These are phyloP conservation scores for Stagonosporopsis rhizophila DNA, from an alignment of 2,329 filamentous ascomycete species.

Conservation along the genomic window DNA sequence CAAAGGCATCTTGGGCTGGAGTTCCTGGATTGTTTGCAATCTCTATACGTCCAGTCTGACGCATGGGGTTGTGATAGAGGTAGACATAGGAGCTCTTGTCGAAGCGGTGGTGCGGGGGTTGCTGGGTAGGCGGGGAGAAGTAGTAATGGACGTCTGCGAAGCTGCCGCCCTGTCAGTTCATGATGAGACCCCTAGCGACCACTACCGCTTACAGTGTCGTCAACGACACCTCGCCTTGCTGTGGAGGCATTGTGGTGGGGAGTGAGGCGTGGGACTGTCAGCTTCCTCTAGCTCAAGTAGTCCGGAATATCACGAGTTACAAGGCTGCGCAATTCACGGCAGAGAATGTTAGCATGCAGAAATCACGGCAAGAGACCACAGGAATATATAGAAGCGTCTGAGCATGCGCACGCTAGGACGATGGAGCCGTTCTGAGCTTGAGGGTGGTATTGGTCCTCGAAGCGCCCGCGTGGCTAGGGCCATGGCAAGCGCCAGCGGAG, in stretches of 20 bases:
- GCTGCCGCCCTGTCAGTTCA: conserved; percentile 53
- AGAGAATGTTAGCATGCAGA: conserved; percentile 23
- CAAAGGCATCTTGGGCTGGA: conserved; percentile 79
- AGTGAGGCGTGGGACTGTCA: conserved; percentile 7
- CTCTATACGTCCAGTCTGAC: conserved; percentile 74
- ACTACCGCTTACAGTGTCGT: conserved; percentile 55
- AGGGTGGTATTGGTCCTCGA: conserved; percentile 30
- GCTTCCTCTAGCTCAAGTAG: conserved; percentile 14
- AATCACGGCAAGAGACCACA: conserved; percentile 18
- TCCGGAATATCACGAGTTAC: conserved; percentile 13
- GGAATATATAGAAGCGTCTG: conserved; percentile 28
- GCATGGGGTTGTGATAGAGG: conserved; percentile 74
- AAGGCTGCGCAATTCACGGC: background rate
- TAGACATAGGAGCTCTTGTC: conserved; percentile 82
- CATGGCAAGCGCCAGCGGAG: conserved; percentile 22
- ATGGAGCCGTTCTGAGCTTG: conserved; percentile 13
- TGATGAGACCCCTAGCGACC: too few species aligned
- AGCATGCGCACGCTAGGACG: conserved; percentile 21
- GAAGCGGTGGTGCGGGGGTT: conserved; percentile 79
- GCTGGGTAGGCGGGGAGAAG: conserved; percentile 70
- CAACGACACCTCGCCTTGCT: conserved; percentile 56
- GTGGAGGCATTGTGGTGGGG: conserved; percentile 54
- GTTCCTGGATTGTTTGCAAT: conserved; percentile 77
- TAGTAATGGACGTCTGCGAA: conserved; percentile 83
- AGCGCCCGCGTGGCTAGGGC: conserved; percentile 40